A percentile compares a stretch with the other conserved stretches of the same genome.
Conservation (phyloP, 495 filamentous ascomycete species). For the Penicillium alfredii region DNA sequence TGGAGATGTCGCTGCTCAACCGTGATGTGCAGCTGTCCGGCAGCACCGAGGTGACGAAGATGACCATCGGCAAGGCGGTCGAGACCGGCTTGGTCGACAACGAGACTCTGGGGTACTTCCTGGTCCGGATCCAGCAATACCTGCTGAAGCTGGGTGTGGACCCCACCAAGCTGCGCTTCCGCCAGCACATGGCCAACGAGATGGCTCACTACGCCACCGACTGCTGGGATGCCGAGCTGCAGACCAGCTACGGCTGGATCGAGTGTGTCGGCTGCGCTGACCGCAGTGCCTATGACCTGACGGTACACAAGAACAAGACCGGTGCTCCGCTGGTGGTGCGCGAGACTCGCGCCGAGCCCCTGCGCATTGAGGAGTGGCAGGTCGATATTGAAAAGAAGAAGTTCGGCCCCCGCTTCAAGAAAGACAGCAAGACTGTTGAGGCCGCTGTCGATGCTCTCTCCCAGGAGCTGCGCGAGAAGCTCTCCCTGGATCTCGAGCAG, state of each 20-base stretch:
- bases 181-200: slow-evolving; percentile 77
- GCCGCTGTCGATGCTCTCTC: slow-evolving; percentile 58
- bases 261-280: slow-evolving; percentile 85
- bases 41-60: slow-evolving; percentile 52
- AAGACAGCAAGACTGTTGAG: slow-evolving; percentile 71
- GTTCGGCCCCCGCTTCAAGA: slow-evolving; percentile 74
- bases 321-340: slow-evolving; percentile 67
- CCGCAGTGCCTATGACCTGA: slow-evolving; percentile 72
- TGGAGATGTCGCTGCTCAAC: slow-evolving; percentile 61
- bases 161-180: slow-evolving; percentile 67
- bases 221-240: slow-evolving; percentile 80
- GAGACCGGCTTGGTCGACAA: slow-evolving; percentile 65
- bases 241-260: slow-evolving; percentile 77
- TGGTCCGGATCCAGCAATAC: slow-evolving; percentile 72
- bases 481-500: slow-evolving; percentile 57
- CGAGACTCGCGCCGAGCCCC: slow-evolving; percentile 59
- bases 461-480: slow-evolving; percentile 65
- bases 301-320: slow-evolving; percentile 76
- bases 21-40: slow-evolving; percentile 66
- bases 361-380: slow-evolving; percentile 66
- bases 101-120: slow-evolving; percentile 84
- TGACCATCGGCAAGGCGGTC: slow-evolving; percentile 68
- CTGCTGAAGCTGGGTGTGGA: slow-evolving; percentile 65
- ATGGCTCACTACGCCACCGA: slow-evolving; percentile 83
- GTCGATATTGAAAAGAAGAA: slow-evolving; percentile 79